phyloP scores from a whole-genome alignment of 2,329 filamentous ascomycete genomes.

The Ascochyta lentis region DNA sequence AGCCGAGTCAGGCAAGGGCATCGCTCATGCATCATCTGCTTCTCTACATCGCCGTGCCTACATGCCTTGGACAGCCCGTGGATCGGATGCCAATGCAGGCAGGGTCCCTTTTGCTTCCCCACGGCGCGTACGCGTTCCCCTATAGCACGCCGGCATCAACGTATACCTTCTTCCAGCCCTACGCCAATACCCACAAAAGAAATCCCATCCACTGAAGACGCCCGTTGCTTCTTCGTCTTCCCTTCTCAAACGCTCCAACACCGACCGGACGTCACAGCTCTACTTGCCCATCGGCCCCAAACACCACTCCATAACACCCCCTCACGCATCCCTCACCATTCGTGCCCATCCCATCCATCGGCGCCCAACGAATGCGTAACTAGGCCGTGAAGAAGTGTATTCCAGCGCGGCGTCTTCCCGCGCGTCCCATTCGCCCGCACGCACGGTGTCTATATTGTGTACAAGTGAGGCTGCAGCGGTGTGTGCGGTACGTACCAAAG shows the following conservation, averaged over 20 bases:
- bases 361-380: too few species aligned
- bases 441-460: too few species aligned
- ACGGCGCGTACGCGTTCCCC: conserved; percentile 11
- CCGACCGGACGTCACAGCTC: too few species aligned
- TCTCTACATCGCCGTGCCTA: neutral
- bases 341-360: too few species aligned
- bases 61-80: neutral
- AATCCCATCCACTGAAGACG: neutral
- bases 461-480: conserved; percentile 16
- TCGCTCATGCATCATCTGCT: neutral
- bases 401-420: too few species aligned
- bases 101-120: neutral
- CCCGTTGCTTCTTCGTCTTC: neutral
- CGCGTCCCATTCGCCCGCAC: too few species aligned
- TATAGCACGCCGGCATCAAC: neutral
- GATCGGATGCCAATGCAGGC: neutral
- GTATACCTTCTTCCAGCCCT: conserved; percentile 1
- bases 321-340: too few species aligned
- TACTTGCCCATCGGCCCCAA: neutral
- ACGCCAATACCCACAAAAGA: neutral
- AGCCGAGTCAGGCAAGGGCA: neutral
- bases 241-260: neutral
- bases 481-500: neutral
- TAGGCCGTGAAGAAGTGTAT: too few species aligned
- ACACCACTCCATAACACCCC: too few species aligned